These are phyloP conservation scores for Rhizopus sp. DNA, from an alignment of 371 early-diverging fungal species.

Conservation along the genomic window DNA sequence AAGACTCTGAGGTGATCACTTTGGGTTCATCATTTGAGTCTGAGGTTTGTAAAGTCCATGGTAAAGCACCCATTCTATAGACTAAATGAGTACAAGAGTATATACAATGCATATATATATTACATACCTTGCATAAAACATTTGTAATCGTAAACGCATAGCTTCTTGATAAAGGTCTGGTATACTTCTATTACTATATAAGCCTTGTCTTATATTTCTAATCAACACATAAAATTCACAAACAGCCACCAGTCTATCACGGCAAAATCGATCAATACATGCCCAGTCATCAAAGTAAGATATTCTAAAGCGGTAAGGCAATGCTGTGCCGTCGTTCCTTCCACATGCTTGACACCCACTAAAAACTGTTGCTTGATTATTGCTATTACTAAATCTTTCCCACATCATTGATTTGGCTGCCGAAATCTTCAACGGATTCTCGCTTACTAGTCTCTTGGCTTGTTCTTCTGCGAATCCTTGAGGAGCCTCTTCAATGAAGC, in stretches of 20 bases:
- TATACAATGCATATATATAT: not conserved
- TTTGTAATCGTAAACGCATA: slow-evolving; percentile 79
- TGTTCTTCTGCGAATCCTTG: slow-evolving; percentile 75
- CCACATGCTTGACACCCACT: slow-evolving; percentile 91
- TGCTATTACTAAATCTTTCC: slow-evolving; percentile 62
- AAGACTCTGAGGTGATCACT: slow-evolving; percentile 22
- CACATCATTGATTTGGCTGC: slow-evolving; percentile 63
- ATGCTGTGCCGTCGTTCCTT: slow-evolving; percentile 54
- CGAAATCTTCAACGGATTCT: slow-evolving; percentile 57
- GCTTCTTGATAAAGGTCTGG: slow-evolving; percentile 83
- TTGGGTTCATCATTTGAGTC: slow-evolving; percentile 7
- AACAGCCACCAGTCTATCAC: slow-evolving; percentile 89
- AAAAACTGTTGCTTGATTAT: slow-evolving; percentile 51
- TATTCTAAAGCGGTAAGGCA: slow-evolving; percentile 81
- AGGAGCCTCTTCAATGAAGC: slow-evolving; percentile 72
- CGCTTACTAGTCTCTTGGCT: slow-evolving; percentile 44
- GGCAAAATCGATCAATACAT: slow-evolving; percentile 85
- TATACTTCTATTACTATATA: slow-evolving; percentile 72
- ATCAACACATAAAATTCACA: slow-evolving; percentile 94
- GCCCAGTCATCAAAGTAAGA: slow-evolving; percentile 83
- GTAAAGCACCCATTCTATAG: slow-evolving; percentile 49
- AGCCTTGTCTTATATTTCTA: slow-evolving; percentile 83
- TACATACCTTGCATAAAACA: slow-evolving; percentile 80
- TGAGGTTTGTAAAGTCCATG: slow-evolving; percentile 41
- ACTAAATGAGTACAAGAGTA: not conserved